Evolutionary conservation across 305 asterid species (phyloP), one percentile per base, ranked within the genome.

Genomic region (Lippia alba): DNA sequence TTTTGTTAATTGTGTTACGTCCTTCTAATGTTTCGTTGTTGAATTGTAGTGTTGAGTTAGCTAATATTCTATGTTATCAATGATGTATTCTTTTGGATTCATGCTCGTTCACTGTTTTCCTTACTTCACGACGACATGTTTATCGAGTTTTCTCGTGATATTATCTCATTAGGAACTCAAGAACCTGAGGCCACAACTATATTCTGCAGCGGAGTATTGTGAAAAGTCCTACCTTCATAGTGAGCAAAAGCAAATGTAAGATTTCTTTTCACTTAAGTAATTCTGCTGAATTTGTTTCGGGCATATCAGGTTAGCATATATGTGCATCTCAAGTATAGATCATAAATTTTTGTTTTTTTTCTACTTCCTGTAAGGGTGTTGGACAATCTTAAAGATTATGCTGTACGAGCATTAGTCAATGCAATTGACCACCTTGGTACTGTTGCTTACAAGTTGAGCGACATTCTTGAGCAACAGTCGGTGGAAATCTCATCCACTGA

Each of bases 381-480:
- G 78, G 96, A 89, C 78, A 95, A 95, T 80, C 88, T 95, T 68
- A 92, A 90, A 86, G 97, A 89, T 70, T 95, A 92, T 77, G 89
- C 97, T 49, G 87, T 87, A 19, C 82, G 96, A 73, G 97, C 99
- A 74, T 89, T 95, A 34, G 99, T 95, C 72, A 95, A 90, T 86
- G 99, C 97, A 61, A 89, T 95, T 45, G 99, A 92, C 83, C 99
- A 92, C 79, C 90, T 95, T 75, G 99, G 99, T 60, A 95, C 99
- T 36, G 99, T 92, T 83, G 96, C 99, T 60, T 95, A 80, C 86
- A 95, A 95, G 79, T 84, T 95, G 77, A 89, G 88, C 61, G 94
- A 95, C 74, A 76, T 92, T 64, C 74, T 95, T 74, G 98, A 95
- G 67, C 97, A 95, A 62, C 96, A 95, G 69, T 78, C 86, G 41